Percentiles rank a stretch among this genome's conserved stretches.
phyloP scores from a whole-genome alignment of 1,284 basidiomycete genomes.

The Xerocomus minutiporus region DNA sequence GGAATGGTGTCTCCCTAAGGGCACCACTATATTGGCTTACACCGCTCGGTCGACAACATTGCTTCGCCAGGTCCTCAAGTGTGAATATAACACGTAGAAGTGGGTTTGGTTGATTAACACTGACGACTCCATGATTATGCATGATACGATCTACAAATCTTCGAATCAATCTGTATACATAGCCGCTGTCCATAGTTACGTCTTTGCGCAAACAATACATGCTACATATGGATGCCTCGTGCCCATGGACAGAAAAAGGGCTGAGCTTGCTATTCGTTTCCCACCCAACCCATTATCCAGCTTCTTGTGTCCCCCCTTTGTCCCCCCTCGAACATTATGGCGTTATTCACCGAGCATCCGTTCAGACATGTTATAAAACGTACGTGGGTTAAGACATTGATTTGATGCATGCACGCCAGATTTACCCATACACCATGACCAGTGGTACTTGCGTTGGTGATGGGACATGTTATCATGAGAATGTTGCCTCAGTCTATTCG shows the following conservation, averaged over 20 bases:
- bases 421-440: conserved; percentile 13
- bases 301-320: conserved; percentile 5
- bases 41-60: background rate
- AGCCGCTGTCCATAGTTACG: conserved; percentile 14
- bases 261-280: conserved; percentile 12
- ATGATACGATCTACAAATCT: conserved; percentile 9
- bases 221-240: conserved; percentile 22
- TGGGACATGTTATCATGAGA: conserved; percentile 33
- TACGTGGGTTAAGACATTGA: conserved; percentile 10
- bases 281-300: conserved; percentile 26
- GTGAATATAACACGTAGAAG: background rate
- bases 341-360: conserved; percentile 32
- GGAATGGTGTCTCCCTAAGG: conserved; percentile 35
- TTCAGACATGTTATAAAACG: conserved; percentile 32
- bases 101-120: conserved; percentile 8
- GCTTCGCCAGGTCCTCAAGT: background rate
- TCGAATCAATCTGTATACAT: conserved; percentile 8
- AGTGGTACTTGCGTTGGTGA: conserved; percentile 31
- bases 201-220: conserved; percentile 8
- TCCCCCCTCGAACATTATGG: conserved; percentile 23
- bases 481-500: conserved; percentile 41
- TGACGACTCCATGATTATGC: conserved; percentile 8
- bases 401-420: background rate
- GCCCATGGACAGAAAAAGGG: conserved; percentile 26
- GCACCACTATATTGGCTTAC: background rate